These are phyloP conservation scores for Gnomoniopsis sp. DNA, from an alignment of 2,329 filamentous ascomycete genomes.

Conservation along the genomic window DNA sequence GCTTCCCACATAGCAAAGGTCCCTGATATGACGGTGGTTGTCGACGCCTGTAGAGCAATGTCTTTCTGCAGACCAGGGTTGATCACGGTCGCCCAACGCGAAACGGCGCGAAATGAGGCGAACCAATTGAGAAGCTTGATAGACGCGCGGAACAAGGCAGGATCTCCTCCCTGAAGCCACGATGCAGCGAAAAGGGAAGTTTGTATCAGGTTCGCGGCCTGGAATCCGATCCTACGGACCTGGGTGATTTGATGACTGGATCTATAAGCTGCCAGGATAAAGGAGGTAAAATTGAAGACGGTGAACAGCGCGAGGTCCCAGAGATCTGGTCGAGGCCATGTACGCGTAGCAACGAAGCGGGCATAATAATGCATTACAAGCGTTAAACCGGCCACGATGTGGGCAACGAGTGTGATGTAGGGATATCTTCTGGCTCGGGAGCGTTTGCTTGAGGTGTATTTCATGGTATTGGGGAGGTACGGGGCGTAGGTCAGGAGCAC, in stretches of 20 bases:
- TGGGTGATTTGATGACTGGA: background rate
- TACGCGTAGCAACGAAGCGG: slow-evolving; percentile 3
- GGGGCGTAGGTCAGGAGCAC: slow-evolving; percentile 4
- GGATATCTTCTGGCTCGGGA: slow-evolving; percentile 5
- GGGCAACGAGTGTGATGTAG: background rate
- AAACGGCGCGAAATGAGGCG: slow-evolving; percentile 2
- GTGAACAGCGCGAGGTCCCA: slow-evolving; percentile 7
- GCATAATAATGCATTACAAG: slow-evolving; percentile 9
- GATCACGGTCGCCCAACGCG: background rate
- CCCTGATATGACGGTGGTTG: background rate
- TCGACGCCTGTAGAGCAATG: background rate
- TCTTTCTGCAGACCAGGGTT: background rate
- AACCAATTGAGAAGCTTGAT: slow-evolving; percentile 16
- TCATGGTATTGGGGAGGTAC: background rate
- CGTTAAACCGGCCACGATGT: background rate
- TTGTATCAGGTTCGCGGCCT: slow-evolving; percentile 2
- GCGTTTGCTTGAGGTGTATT: background rate
- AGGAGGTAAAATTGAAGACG: slow-evolving; percentile 6
- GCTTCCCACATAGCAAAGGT: slow-evolving; percentile 6
- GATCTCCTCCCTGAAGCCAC: background rate
- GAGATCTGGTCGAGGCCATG: slow-evolving; percentile 5
- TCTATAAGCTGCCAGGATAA: background rate
- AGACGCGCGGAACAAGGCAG: slow-evolving; percentile 4
- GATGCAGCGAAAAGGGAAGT: background rate
- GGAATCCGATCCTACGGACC: background rate